Percentiles rank a stretch among this genome's conserved stretches.
Evolutionary conservation across 441 rosid species (phyloP).

Genomic region (Dalechampia spathulata): DNA sequence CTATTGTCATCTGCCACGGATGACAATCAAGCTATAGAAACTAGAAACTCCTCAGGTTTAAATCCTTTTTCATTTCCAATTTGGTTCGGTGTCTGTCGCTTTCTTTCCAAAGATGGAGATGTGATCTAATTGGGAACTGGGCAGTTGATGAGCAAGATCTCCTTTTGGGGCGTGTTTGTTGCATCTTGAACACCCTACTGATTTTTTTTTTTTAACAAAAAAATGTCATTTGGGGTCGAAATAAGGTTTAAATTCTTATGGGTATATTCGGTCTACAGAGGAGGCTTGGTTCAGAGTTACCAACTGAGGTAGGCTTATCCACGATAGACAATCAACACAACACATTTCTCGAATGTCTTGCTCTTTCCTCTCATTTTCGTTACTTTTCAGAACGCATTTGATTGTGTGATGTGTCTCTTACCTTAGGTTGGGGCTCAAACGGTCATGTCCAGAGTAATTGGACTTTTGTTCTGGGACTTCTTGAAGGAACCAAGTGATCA

Average conservation of each 20-base stretch:
- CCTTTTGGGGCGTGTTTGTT: too few species aligned
- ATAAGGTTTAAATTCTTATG: too few species aligned
- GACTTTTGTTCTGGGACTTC: slow-evolving; percentile 44
- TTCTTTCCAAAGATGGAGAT: too few species aligned
- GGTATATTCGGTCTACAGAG: slow-evolving; percentile 32
- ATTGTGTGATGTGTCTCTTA: slow-evolving; percentile 59
- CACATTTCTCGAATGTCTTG: slow-evolving; percentile 25
- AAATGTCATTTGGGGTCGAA: too few species aligned
- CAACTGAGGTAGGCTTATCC: slow-evolving; percentile 54
- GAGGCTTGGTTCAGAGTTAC: slow-evolving; percentile 38
- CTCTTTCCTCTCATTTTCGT: slow-evolving; percentile 22
- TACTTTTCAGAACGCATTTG: slow-evolving; percentile 44
- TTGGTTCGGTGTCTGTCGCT: slow-evolving; percentile 15
- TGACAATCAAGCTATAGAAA: neutral
- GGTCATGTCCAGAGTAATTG: slow-evolving; percentile 42
- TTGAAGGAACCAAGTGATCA: slow-evolving; percentile 49
- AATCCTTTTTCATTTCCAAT: too few species aligned
- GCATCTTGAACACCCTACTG: too few species aligned
- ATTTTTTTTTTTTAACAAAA: slow-evolving; percentile 10
- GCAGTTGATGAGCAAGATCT: too few species aligned
- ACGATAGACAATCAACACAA: slow-evolving; percentile 28
- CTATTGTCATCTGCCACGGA: neutral
- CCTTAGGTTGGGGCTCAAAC: slow-evolving; percentile 61
- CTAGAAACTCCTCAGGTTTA: too few species aligned
- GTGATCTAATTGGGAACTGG: too few species aligned